Evolutionary conservation across 1,284 basidiomycete species (phyloP), one percentile per base, ranked within the genome.

Genomic region (Takashimella koratensis): DNA sequence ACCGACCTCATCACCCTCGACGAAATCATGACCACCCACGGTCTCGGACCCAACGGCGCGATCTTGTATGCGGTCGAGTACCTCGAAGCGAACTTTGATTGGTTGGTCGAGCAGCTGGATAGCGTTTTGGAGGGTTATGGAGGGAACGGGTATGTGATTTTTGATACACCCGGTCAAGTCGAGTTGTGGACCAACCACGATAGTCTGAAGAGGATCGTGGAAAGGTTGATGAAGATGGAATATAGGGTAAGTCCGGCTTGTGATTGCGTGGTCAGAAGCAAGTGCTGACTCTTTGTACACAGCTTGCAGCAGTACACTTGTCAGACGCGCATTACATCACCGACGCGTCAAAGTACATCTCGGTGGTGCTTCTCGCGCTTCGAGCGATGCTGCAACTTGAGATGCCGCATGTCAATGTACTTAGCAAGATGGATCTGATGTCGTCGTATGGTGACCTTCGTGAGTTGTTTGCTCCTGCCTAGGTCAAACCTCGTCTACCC

Each of bases 11-110:
- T 98, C 66, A 91, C 88, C 0, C 83, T 98, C 22, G 80, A 87
- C 47, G 88, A 92, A 65, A 92, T 86, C 20, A 96, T 98, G 94
- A 77, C 84, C 4, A 85, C 87, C 59, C 84, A 88, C 60, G 83
- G 83, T 0, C 81, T 99, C 0, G 96, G 96, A 0, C 96, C 96
- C 0, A 99, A 99, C 63, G 96, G 96, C 4, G 95, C 86, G 2
- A 93, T 98, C 86, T 79, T 98, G 16, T 98, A 94, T 71, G 95
- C 92, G 72, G 89, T 98, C 81, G 96, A 98, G 73, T 98, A 98
- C 72, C 83, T 99, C 21, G 94, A 98, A 68, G 85, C 83, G 22
- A 98, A 98, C 74, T 84, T 88, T 63, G 94, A 98, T 73, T 99
- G 96, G 96, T 81, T 99, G 22, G 85, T 92, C 53, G 73, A 77